Evolutionary conservation across 305 asterid genomes (phyloP), one percentile per base, ranked within the genome.

Genomic region (Fraxinus ornus): DNA sequence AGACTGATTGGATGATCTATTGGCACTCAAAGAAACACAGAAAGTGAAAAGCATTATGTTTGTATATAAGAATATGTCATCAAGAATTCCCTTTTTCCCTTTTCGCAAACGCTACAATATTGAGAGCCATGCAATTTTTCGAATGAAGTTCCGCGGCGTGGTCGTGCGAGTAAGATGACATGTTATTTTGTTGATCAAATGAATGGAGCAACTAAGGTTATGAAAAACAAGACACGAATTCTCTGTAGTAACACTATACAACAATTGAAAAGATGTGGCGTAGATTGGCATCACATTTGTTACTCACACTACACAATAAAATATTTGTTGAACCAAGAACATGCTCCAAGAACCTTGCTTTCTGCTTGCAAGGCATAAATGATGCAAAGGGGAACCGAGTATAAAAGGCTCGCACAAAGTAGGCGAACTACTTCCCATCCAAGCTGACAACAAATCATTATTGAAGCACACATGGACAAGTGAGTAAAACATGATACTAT

Each of bases 61-160:
- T 19, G 28, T 57, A 19, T 55, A 73, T 39, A 17, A 76, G 74
- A 85, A 75, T 78, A 82, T 78, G 76, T 75, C 62, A 75, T 3
- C 57, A 75, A 85, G 24, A 80, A 84, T 37, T 73, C 10, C 73
- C 30, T 12, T 24, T 12, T 72, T 84, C 41, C 36, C 37, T 15
- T 71, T 72, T 15, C 64, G 72, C 73, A 70, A 77, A 44, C 75
- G 83, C 30, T 71, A 55, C 21, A 12, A 41, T 41, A 41, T 49
- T 49, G 19, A 13, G 60, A 49, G 68, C 68, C 64, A 55, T 19
- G 26, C 68, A 37, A 12, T n/a, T 13, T 44, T 19, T 83, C 81
- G 84, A 85, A 82, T 85, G 75, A 76, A 41, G 24, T 41, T 55
- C 74, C 22, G 21, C 78, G 81, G 64, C 75, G 78, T 80, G 62